Percentiles rank a stretch among this genome's conserved stretches.
Conservation (phyloP, 768 basidiomycete genomes). For the Leucocoprinus sp. region DNA sequence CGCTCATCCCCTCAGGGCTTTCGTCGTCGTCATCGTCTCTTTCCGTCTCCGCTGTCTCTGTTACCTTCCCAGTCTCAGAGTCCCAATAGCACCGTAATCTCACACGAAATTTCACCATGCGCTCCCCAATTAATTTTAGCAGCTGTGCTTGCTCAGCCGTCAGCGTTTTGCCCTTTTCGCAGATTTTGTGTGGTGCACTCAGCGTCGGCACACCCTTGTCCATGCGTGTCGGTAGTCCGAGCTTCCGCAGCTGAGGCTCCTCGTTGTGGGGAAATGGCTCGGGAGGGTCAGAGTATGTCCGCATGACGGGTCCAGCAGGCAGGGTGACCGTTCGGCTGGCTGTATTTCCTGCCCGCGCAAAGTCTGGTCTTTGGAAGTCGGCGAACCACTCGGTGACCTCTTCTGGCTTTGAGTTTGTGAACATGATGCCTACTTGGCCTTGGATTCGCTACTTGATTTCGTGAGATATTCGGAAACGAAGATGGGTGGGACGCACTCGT, state of each 20-base stretch:
- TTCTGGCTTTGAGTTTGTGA: slow-evolving; percentile 83
- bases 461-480: not conserved
- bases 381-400: slow-evolving; percentile 95
- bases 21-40: slow-evolving; percentile 30
- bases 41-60: slow-evolving; percentile 40
- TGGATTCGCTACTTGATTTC: slow-evolving; percentile 63
- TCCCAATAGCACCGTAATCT: slow-evolving; percentile 69
- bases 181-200: slow-evolving; percentile 71
- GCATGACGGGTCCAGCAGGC: slow-evolving; percentile 81
- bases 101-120: slow-evolving; percentile 80
- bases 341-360: slow-evolving; percentile 79
- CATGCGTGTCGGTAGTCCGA: slow-evolving; percentile 81
- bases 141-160: slow-evolving; percentile 87
- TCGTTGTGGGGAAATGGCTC: slow-evolving; percentile 96
- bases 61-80: slow-evolving; percentile 54
- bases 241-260: slow-evolving; percentile 90
- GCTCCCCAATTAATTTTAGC: slow-evolving; percentile 83
- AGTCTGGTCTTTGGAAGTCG: slow-evolving; percentile 84
- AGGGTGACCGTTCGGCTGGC: slow-evolving; percentile 70
- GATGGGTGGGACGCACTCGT: slow-evolving; percentile 37
- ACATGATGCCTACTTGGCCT: slow-evolving; percentile 90
- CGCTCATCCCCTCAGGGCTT: slow-evolving; percentile 28
- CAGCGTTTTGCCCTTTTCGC: slow-evolving; percentile 72
- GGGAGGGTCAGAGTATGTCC: slow-evolving; percentile 66
- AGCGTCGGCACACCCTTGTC: slow-evolving; percentile 84